phyloP scores from a whole-genome alignment of 2,329 filamentous ascomycete species.

The Fusarium napiforme region DNA sequence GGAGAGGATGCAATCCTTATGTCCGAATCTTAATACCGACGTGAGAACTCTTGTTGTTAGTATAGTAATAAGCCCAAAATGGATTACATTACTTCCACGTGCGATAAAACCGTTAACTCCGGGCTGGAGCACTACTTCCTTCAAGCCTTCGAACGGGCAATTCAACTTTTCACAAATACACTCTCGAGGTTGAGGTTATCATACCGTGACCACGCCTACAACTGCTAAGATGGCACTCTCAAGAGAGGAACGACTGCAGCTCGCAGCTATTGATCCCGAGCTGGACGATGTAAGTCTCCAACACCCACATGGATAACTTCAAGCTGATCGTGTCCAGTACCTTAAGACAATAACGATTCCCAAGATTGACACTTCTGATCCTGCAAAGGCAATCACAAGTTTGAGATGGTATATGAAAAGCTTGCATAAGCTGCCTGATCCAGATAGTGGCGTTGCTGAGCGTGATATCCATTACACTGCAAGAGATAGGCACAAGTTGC shows the following conservation, averaged over 20 bases:
- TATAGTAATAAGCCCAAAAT: not conserved
- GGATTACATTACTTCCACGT: not conserved
- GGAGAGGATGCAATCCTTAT: not conserved
- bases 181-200: not conserved
- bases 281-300: not conserved
- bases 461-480: not conserved
- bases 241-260: not conserved
- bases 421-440: not conserved
- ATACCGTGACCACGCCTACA: rapidly evolving
- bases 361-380: not conserved
- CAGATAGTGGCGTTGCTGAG: not conserved
- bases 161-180: not conserved
- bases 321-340: not conserved
- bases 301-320: rapidly evolving
- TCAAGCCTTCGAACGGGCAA: rapidly evolving
- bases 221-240: not conserved
- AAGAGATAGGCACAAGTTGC: not conserved
- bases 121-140: too few species aligned
- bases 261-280: not conserved
- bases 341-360: not conserved
- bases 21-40: not conserved
- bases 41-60: too few species aligned
- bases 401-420: constrained; percentile 12
- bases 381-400: not conserved
- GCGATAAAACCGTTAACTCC: not conserved